Evolutionary conservation across 192 early-diverging fungal species (phyloP).

Genomic region (Umbelopsis isabellina): DNA sequence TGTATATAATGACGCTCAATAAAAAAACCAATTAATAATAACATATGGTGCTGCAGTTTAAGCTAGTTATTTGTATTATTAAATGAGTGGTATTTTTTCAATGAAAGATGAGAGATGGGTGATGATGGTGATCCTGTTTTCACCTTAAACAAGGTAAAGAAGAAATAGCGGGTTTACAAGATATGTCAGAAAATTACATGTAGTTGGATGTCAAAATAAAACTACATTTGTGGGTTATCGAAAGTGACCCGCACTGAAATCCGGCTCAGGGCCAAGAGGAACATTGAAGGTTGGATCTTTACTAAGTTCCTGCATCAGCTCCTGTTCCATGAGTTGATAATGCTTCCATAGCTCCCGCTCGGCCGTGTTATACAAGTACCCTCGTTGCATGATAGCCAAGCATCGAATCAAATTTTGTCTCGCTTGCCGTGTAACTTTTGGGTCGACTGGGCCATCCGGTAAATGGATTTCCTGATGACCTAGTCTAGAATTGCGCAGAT

Average conservation of each 20-base stretch:
- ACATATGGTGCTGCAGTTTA: no score
- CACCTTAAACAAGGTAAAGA: no score
- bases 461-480: not conserved
- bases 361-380: constrained; percentile 24
- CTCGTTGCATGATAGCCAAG: constrained; percentile 19
- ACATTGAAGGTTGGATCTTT: constrained; percentile 2
- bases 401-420: constrained; percentile 25
- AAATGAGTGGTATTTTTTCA: no score
- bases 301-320: constrained; percentile 15
- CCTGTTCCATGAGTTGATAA: constrained; percentile 27
- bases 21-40: no score
- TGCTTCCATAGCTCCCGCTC: constrained; percentile 27
- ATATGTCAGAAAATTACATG: no score
- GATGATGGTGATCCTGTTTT: no score
- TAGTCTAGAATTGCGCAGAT: constrained; percentile 12
- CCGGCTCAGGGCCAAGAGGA: not conserved
- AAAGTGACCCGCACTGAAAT: not conserved
- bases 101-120: no score
- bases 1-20: no score
- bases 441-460: not conserved
- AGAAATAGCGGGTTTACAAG: no score
- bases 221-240: no score
- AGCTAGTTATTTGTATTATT: no score
- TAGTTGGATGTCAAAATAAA: no score
- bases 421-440: not conserved